These are phyloP conservation scores for Xylaria sp. DNA, from an alignment of 2,329 filamentous ascomycete genomes.

Conservation along the genomic window DNA sequence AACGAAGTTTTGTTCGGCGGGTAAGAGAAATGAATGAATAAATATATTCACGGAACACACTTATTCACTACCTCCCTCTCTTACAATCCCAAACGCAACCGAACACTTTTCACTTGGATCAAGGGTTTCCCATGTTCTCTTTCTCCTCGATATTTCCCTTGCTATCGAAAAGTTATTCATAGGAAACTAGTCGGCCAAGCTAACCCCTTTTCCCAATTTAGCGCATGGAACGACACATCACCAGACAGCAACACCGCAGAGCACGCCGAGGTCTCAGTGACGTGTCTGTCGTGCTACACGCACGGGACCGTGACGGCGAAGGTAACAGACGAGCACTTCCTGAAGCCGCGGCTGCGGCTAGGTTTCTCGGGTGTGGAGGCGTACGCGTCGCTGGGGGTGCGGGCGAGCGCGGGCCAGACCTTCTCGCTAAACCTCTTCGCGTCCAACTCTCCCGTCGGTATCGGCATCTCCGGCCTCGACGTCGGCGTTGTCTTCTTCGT, in stretches of 20 bases:
- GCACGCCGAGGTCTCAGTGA: slow-evolving; percentile 27
- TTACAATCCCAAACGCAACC: not conserved
- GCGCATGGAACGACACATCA: slow-evolving; percentile 17
- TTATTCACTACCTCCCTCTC: too few species aligned
- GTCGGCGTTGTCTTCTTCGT: slow-evolving; percentile 34
- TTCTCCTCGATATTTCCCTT: not conserved
- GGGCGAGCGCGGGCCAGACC: slow-evolving; percentile 15
- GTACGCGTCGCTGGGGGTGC: slow-evolving; percentile 19
- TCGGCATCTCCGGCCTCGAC: slow-evolving; percentile 33
- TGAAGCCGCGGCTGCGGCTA: slow-evolving; percentile 17
- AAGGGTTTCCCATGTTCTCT: not conserved
- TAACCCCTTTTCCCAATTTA: not conserved
- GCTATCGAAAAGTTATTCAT: not conserved
- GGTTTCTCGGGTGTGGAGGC: slow-evolving; percentile 26
- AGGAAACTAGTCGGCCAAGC: not conserved
- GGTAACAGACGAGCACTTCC: slow-evolving; percentile 25
- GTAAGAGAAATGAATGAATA: slow-evolving; percentile 15
- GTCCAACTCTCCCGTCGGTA: slow-evolving; percentile 29
- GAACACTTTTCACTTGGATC: not conserved
- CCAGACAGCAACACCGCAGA: slow-evolving; percentile 1
- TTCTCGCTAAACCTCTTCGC: slow-evolving; percentile 33
- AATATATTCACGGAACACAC: too few species aligned
- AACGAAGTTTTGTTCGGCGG: slow-evolving; percentile 34
- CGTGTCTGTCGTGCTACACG: slow-evolving; percentile 28
- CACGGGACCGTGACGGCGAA: slow-evolving; percentile 29